These are phyloP conservation scores for Vitis hybrid DNA, from an alignment of 177 flowering plant species.

Conservation along the genomic window DNA sequence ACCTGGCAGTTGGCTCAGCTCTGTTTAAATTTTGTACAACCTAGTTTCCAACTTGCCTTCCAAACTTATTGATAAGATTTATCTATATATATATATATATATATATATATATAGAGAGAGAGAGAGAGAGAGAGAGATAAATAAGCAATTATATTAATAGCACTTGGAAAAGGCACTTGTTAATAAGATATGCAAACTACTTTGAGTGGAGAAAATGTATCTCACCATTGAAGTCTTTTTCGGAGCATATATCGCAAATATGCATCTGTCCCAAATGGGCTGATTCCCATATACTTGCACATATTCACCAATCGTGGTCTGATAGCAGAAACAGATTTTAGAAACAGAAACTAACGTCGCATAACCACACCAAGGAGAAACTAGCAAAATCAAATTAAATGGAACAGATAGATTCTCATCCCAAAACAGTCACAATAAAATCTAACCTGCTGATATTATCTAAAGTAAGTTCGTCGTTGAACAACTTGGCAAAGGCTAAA, in stretches of 20 bases:
- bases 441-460: conserved; percentile 94
- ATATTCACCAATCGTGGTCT: conserved; percentile 88
- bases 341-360: neutral
- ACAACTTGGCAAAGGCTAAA: conserved; percentile 90
- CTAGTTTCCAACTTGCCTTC: no score
- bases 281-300: conserved; percentile 97
- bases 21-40: no score
- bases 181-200: neutral
- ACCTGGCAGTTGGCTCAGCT: no score
- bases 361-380: neutral
- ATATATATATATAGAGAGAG: no score
- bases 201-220: neutral
- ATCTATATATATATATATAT: no score
- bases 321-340: conserved; percentile 10
- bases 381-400: neutral
- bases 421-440: neutral
- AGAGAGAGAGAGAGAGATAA: no score
- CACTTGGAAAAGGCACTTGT: neutral
- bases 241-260: conserved; percentile 86
- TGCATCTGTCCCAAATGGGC: conserved; percentile 81
- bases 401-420: neutral
- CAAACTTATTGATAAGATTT: no score
- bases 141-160: no score
- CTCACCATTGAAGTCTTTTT: conserved; percentile 68
- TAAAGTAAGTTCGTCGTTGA: conserved; percentile 91